phyloP scores from a whole-genome alignment of 495 filamentous ascomycete species.

The Geoglossum glabrum region DNA sequence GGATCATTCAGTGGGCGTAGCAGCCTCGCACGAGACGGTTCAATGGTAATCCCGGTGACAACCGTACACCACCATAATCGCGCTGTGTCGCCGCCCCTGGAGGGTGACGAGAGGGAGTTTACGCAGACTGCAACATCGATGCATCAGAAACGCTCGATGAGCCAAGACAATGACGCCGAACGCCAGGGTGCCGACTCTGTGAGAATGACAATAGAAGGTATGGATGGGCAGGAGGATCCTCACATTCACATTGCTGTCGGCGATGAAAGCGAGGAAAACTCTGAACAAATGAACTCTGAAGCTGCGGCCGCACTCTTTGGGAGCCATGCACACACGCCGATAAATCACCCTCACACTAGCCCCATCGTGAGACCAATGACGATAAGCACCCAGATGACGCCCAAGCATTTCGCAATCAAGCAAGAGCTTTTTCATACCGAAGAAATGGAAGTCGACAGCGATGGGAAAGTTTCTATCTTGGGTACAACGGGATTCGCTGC shows the following conservation, averaged over 20 bases:
- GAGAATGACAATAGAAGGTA: constrained; percentile 10
- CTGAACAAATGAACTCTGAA: constrained; percentile 17
- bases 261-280: constrained; percentile 20
- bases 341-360: not conserved
- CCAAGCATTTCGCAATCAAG: constrained; percentile 3
- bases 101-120: constrained; percentile 92
- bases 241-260: constrained; percentile 7
- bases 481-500: not conserved
- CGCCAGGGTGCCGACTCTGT: constrained; percentile 2
- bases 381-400: not conserved
- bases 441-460: not conserved
- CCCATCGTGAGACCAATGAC: not conserved
- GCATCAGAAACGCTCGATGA: constrained; percentile 46
- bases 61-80: constrained; percentile 35
- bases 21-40: constrained; percentile 14
- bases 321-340: constrained; percentile 3
- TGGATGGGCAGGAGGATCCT: constrained; percentile 2
- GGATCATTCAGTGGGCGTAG: constrained; percentile 36
- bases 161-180: constrained; percentile 22
- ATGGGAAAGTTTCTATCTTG: not conserved
- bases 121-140: constrained; percentile 79
- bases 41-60: constrained; percentile 13
- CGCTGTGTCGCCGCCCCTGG: constrained; percentile 65
- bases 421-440: constrained; percentile 6
- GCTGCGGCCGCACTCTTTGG: constrained; percentile 23